Evolutionary conservation across 805 yeast species (phyloP), one percentile per base, ranked within the genome.

Genomic region (Sporopachydermia lactativora): DNA sequence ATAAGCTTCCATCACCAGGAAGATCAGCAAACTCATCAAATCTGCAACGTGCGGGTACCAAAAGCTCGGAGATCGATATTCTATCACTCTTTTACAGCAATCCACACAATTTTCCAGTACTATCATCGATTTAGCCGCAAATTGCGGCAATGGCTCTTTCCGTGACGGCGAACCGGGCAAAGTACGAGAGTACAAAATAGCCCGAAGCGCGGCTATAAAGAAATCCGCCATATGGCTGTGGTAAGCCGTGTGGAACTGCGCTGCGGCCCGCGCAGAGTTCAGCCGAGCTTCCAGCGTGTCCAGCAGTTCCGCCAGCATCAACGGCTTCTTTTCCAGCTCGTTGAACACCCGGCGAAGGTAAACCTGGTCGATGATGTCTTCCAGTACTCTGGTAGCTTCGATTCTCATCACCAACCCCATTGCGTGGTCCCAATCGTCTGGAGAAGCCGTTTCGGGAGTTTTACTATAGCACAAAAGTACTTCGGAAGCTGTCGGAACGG

Each of bases 31-130:
- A 24, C 13, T n/a, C 31, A 24, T 24, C 8, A 24, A 24, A n/a
- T 24, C 31, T 24, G 31, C 31, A 24, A 24, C 31, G n/a, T 24
- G 31, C 8, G 31, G 31, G n/a, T 24, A 24, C 31, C 31, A 24
- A 24, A 24, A 24, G n/a, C 31, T n/a, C n/a, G 31, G 31, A 8
- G 31, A 24, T 24, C 31, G 8, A 24, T 24, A 24, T 8, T n/a
- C 31, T 24, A n/a, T 24, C 8, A 24, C 31, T 8, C n/a, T 24
- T n/a, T 24, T 24, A n/a, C 8, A 24, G n/a, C n/a, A 8, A 24
- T 24, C 31, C n/a, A 24, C 8, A 24, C 31, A 24, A n/a, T 8
- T n/a, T 24, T 24, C 31, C 8, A 24, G 31, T 8, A n/a, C 31
- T 24, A 8, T 24, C 13, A 24, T n/a, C n/a, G 31, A 24, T 24